phyloP scores from a whole-genome alignment of 2,329 filamentous ascomycete genomes.

The Epichloe elymi region DNA sequence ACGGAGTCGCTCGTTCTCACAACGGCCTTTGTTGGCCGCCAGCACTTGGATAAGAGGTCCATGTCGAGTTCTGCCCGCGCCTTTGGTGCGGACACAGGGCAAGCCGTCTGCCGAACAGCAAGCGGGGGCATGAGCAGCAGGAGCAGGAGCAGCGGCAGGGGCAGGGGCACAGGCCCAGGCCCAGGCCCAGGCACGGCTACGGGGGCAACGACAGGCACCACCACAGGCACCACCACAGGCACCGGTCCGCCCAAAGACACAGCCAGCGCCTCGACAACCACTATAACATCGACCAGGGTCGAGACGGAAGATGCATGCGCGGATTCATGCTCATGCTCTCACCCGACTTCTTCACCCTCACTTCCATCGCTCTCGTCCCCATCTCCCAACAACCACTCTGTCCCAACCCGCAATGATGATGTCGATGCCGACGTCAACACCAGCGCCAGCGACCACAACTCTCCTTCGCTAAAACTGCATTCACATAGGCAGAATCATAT shows the following conservation, averaged over 20 bases:
- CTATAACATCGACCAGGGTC: neutral
- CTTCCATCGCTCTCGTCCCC: neutral
- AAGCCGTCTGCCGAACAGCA: neutral
- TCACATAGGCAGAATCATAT: constrained; percentile 39
- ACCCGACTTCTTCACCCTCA: neutral
- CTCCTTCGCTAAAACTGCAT: constrained; percentile 18
- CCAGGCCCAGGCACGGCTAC: neutral
- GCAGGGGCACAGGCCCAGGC: neutral
- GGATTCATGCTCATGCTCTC: neutral
- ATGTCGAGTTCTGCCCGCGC: neutral
- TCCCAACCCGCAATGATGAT: neutral
- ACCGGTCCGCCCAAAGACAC: neutral
- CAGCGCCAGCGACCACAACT: neutral
- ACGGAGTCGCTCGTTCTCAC: constrained; percentile 17
- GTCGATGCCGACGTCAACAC: neutral
- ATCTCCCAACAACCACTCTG: neutral
- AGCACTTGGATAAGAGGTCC: neutral
- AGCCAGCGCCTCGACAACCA: neutral
- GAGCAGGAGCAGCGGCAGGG: too few species aligned
- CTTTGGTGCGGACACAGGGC: neutral
- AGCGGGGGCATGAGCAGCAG: too few species aligned
- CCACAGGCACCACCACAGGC: constrained; percentile 2
- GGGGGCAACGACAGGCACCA: neutral
- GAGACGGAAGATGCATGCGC: neutral
- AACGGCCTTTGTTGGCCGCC: constrained; percentile 6